Evolutionary conservation across 2,329 filamentous ascomycete genomes (phyloP).

Genomic region (Neofusicoccum kwambonambiense): DNA sequence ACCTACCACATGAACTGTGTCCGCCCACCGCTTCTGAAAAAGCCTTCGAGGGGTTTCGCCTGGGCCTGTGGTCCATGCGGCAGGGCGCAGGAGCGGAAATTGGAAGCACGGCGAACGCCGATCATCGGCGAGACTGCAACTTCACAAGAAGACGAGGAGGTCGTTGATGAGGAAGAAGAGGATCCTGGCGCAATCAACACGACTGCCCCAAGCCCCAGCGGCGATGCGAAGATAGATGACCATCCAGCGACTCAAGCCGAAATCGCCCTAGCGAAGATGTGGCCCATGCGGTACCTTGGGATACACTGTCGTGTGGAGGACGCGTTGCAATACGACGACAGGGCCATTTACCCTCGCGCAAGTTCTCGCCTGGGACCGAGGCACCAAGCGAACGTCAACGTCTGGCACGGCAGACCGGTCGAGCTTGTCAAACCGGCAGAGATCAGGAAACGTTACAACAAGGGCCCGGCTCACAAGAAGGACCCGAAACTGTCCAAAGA

Average conservation of each 20-base stretch:
- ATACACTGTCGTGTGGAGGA: conserved; percentile 96
- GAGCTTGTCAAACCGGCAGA: conserved; percentile 86
- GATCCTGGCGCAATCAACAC: conserved; percentile 38
- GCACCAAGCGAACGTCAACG: conserved; percentile 81
- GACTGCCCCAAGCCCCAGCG: conserved; percentile 51
- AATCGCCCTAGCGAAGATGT: conserved; percentile 87
- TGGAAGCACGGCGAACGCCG: conserved; percentile 87
- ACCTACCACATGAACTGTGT: conserved; percentile 99
- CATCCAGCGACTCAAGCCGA: conserved; percentile 75
- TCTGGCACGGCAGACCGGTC: conserved; percentile 86
- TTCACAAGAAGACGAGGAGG: conserved; percentile 63
- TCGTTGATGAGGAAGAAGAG: conserved; percentile 70
- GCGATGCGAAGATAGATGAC: conserved; percentile 56
- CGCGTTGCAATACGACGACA: conserved; percentile 92
- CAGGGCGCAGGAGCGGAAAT: conserved; percentile 87
- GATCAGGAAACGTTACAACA: conserved; percentile 73
- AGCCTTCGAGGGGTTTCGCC: conserved; percentile 93
- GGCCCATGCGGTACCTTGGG: conserved; percentile 94
- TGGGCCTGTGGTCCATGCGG: conserved; percentile 98
- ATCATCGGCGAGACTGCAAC: conserved; percentile 57
- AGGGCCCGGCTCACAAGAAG: conserved; percentile 65
- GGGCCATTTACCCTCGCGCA: conserved; percentile 87
- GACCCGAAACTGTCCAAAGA: conserved; percentile 78
- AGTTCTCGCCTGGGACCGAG: conserved; percentile 88
- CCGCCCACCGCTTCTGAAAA: conserved; percentile 85